Evolutionary conservation across 495 filamentous ascomycete genomes (phyloP).

Genomic region (Immersiella caudata): DNA sequence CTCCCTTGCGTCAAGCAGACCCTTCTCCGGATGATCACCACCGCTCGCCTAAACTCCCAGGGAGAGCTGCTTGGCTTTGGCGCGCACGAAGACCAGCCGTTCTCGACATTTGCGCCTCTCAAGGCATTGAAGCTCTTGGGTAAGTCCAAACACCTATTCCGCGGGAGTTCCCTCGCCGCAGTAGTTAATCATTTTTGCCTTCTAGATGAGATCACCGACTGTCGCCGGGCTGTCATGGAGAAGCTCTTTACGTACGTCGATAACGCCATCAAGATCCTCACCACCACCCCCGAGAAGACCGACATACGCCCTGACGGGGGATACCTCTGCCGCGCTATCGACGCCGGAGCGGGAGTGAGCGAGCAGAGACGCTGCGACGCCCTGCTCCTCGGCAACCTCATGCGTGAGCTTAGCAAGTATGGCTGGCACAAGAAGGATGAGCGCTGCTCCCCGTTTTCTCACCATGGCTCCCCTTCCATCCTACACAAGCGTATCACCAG

Average conservation of each 20-base stretch:
- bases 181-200: neutral
- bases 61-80: conserved; percentile 11
- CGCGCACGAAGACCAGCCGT: neutral
- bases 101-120: neutral
- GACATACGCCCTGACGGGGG: neutral
- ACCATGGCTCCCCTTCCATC: neutral
- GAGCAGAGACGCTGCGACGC: neutral
- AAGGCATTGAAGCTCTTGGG: neutral
- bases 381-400: neutral
- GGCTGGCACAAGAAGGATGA: neutral
- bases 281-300: neutral
- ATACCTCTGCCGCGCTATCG: neutral
- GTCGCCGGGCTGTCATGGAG: neutral
- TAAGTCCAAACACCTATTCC: neutral
- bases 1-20: conserved; percentile 21
- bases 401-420: neutral
- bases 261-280: neutral
- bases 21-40: conserved; percentile 9
- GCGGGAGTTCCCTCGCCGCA: neutral
- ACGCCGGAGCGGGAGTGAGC: neutral
- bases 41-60: neutral
- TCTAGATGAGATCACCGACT: neutral
- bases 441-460: neutral
- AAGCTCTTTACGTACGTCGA: neutral
- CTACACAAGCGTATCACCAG: neutral